Base-by-base conservation (phyloP, 306 rosid genomes). In the Quercus variabilis region DNA sequence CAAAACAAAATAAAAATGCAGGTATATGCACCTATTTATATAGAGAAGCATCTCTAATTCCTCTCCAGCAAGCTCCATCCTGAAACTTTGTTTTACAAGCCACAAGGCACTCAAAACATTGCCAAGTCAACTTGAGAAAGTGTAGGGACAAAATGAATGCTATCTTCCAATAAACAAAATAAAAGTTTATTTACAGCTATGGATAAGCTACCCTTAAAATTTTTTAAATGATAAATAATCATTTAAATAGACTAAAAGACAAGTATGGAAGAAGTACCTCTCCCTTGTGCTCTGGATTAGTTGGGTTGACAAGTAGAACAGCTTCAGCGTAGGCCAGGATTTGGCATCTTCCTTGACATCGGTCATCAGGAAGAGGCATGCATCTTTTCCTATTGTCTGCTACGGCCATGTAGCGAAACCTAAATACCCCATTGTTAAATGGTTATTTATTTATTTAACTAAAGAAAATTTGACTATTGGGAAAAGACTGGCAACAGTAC, bases 351-450 rank as follows among this genome's bases (percentile, higher is more conserved):
- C 20, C 20, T 73, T 0, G 84, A 76, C 26, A 8, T 64, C 97
- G 76, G 20, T 92, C 97, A 0, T 90, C 93, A 0, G 92, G 96
- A 21, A 86, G 93, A 5, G 96, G 97, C 97, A 91, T 92, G 56
- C 74, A 74, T 75, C 97, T 92, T 77, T 91, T 89, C 83, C 97
- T 91, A 12, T 85, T 30, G 75, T 90, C 88, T 14, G 89, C 84
- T 14, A 90, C 43, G 0, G 84, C 96, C 97, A 92, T 92, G 77
- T 89, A 89, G 52, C 25, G 62, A 76, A 64, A 75, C 69, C 75
- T 88, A 79, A 46, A 88, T 63, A 74, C 70, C 79, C 79, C 73
- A 72, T 81, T 63, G 89, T 85, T 62, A 85, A 82, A 79, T 26
- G 35, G 84, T 76, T 73, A 80, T 75, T 80, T 64, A 77, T 68